Evolutionary conservation across 164 flowering plant genomes (phyloP).

Genomic region (Annona cherimola): DNA sequence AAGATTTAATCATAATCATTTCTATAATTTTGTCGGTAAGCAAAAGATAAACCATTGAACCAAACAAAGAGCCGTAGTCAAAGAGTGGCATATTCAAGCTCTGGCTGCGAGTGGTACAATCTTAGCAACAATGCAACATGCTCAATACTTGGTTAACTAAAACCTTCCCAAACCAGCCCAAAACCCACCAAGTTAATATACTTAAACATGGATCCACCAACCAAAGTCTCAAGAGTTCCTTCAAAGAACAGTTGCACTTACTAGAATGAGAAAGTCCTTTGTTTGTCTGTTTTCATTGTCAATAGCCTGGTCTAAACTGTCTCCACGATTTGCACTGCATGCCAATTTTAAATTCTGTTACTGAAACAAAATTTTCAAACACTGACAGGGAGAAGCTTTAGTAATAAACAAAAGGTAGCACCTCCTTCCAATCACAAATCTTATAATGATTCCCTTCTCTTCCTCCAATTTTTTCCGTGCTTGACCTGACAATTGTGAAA

Average conservation of each 20-base stretch:
- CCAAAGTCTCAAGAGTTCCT: not conserved
- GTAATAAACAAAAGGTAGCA: conserved; percentile 6
- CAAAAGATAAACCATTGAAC: not conserved
- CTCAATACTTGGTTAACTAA: not conserved
- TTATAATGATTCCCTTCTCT: conserved; percentile 66
- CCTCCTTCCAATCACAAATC: conserved; percentile 98
- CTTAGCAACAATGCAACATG: not conserved
- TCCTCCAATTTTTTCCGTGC: conserved; percentile 62
- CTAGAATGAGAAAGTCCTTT: conserved; percentile 79
- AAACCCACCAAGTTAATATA: not conserved
- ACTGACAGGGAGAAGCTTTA: not conserved
- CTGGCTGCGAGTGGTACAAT: no score
- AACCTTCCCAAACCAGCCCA: not conserved
- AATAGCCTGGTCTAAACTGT: conserved; percentile 64
- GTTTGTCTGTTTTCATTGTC: conserved; percentile 59
- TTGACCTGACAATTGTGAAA: not conserved
- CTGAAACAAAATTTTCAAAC: conserved; percentile 1
- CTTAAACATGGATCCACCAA: not conserved
- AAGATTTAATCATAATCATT: not conserved
- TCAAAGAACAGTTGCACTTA: conserved; percentile 27
- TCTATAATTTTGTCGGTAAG: not conserved
- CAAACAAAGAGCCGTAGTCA: not conserved
- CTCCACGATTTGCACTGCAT: conserved; percentile 76
- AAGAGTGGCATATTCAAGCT: not conserved
- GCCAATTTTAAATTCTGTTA: conserved; percentile 10